A percentile compares a stretch with the other conserved stretches of the same genome.
Conservation (phyloP, 2,329 filamentous ascomycete genomes). For the Cladosporium sp. region DNA sequence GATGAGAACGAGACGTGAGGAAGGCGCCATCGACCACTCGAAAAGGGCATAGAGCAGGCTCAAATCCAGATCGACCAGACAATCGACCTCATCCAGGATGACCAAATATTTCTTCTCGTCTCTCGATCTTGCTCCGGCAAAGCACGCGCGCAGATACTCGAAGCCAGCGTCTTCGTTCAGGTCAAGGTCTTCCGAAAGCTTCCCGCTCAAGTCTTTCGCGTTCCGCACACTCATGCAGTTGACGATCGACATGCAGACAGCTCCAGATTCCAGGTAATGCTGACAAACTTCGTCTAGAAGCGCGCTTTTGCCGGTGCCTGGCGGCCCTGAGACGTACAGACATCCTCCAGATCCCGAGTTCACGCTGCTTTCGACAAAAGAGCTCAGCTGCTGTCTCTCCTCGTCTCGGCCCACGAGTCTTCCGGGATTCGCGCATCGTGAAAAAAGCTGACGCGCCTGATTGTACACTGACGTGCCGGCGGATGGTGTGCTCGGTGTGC, state of each 20-base stretch:
- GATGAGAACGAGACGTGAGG: conserved; percentile 73
- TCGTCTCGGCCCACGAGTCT: conserved; percentile 71
- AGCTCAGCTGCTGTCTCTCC: conserved; percentile 58
- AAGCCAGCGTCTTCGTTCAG: conserved; percentile 59
- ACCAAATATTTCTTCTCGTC: conserved; percentile 63
- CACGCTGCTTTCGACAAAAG: conserved; percentile 62
- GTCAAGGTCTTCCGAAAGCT: conserved; percentile 64
- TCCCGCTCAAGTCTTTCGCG: conserved; percentile 76
- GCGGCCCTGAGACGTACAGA: conserved; percentile 90
- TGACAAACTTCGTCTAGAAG: conserved; percentile 70
- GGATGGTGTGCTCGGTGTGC: conserved; percentile 57
- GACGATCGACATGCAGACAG: conserved; percentile 68
- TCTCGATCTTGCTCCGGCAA: conserved; percentile 54
- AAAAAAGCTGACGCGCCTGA: conserved; percentile 78
- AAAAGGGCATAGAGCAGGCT: conserved; percentile 91
- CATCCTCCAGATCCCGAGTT: conserved; percentile 64
- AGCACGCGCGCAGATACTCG: conserved; percentile 61
- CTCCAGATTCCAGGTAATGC: conserved; percentile 45
- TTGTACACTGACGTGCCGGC: conserved; percentile 74
- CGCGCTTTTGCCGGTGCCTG: conserved; percentile 94
- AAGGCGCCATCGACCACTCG: conserved; percentile 83
- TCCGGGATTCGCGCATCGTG: conserved; percentile 67
- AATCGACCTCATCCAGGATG: conserved; percentile 90
- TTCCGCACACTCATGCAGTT: conserved; percentile 97
- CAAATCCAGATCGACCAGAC: conserved; percentile 80